A percentile compares a stretch with the other conserved stretches of the same genome.
Evolutionary conservation across 2,329 filamentous ascomycete genomes (phyloP).

Genomic region (Zymoseptoria ardabiliae): DNA sequence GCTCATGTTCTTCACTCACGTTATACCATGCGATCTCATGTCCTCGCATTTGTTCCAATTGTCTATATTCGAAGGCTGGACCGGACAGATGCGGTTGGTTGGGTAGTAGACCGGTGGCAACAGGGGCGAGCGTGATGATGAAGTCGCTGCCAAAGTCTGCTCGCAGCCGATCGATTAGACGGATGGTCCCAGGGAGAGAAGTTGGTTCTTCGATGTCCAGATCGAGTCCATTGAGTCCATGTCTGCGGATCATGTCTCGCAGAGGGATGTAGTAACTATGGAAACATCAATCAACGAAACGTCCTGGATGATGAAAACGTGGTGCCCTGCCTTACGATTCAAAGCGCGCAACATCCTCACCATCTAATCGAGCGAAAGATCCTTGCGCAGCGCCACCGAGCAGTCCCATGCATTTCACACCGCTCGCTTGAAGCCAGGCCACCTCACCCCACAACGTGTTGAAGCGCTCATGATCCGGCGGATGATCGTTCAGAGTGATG

Average conservation of each 20-base stretch:
- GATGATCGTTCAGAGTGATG: slow-evolving; percentile 74
- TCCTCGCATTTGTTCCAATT: slow-evolving; percentile 62
- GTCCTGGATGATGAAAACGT: not conserved
- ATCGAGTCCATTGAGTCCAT: slow-evolving; percentile 62
- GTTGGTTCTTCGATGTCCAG: slow-evolving; percentile 75
- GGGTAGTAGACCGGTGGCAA: slow-evolving; percentile 64
- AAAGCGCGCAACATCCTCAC: slow-evolving; percentile 56
- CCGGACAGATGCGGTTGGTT: slow-evolving; percentile 61
- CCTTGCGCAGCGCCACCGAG: slow-evolving; percentile 77
- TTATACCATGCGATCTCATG: slow-evolving; percentile 77
- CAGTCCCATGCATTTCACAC: slow-evolving; percentile 78
- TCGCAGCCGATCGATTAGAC: slow-evolving; percentile 42
- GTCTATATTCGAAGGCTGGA: slow-evolving; percentile 60
- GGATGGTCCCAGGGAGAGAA: slow-evolving; percentile 55
- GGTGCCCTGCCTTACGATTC: slow-evolving; percentile 39
- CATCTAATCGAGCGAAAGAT: slow-evolving; percentile 49
- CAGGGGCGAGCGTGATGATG: slow-evolving; percentile 73
- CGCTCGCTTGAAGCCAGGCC: slow-evolving; percentile 59
- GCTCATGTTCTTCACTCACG: too few species aligned
- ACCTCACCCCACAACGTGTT: slow-evolving; percentile 73
- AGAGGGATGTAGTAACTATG: slow-evolving; percentile 59
- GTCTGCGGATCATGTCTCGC: slow-evolving; percentile 53
- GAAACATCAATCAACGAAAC: not conserved
- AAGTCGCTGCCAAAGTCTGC: slow-evolving; percentile 63
- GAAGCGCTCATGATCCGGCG: slow-evolving; percentile 56